phyloP scores from a whole-genome alignment of 495 filamentous ascomycete species.

The Astrocystis sublimbata region DNA sequence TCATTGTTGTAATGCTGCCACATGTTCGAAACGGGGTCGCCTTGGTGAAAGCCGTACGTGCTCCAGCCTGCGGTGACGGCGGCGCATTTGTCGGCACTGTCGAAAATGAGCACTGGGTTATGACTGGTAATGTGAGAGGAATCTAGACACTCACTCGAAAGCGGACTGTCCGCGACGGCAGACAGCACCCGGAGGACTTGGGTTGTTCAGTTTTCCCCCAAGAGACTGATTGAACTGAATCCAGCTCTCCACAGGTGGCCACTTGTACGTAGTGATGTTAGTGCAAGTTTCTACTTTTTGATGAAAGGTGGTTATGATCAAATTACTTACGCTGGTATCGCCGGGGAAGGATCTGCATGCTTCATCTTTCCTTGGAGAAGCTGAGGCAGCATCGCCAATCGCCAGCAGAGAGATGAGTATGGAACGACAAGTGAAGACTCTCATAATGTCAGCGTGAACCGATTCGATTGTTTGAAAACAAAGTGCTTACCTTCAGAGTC shows the following conservation, averaged over 20 bases:
- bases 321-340: constrained; percentile 17
- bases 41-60: constrained; percentile 39
- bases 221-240: constrained; percentile 36
- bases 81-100: constrained; percentile 37
- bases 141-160: constrained; percentile 1
- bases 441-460: constrained; percentile 8
- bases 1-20: constrained; percentile 48
- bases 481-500: neutral
- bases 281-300: too few species aligned
- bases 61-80: constrained; percentile 34
- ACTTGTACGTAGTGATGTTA: constrained; percentile 17
- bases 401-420: constrained; percentile 7
- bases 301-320: too few species aligned
- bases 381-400: constrained; percentile 18
- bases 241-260: constrained; percentile 38
- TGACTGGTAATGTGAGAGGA: neutral
- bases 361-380: constrained; percentile 5
- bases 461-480: neutral
- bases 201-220: constrained; percentile 53
- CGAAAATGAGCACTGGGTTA: constrained; percentile 1
- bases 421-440: constrained; percentile 4
- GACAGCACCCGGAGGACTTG: constrained; percentile 54
- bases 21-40: constrained; percentile 41
- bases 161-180: constrained; percentile 51
- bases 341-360: constrained; percentile 39